Evolutionary conservation across 495 filamentous ascomycete genomes (phyloP), one percentile per base, ranked within the genome.

Genomic region (Daldinia caldariorum): DNA sequence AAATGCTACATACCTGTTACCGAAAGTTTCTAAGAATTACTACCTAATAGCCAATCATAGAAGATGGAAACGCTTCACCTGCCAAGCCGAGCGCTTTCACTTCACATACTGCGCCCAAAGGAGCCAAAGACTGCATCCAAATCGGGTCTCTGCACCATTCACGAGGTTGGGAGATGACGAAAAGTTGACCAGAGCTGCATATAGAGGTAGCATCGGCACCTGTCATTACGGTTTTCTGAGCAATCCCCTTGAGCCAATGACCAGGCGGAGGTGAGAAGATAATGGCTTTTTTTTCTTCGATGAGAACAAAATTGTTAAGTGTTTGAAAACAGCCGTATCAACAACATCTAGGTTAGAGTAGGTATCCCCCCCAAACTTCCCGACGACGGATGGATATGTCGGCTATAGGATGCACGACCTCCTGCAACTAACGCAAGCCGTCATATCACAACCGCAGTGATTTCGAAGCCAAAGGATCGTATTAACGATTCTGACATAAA

Each of bases 81-180:
- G 47, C 63, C 63, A 67, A 65, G 34, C 62, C 51, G 35, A 64
- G 57, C 60, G 64, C 55, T 67, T 68, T 50, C 29, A 39, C 50
- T 50, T 47, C 62, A 61, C 65, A 72, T 68, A 56, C 66, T 70
- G 61, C 62, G 53, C 45, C 53, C 32, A 37, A 63, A 70, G 69
- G 53, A 57, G 57, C 43, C 57, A 47, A 63, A 16, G 18, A 45
- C 37, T 53, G 14, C 18, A 29, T 35, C 20, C 43, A 12, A 16
- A 58, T 45, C 34, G 16, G 43, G 18, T 32, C 18, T 35, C 14
- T 16, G 9, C 47, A 67, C 14, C 39, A 63, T 18, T 50, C 10
- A 63, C 7, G 34, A 47, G 26, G 8, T 58, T 51, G 50, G 53
- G 43, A 38, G 61, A 18, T 3, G 18, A 20, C 43, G 10, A 35